Conservation (phyloP, 2,329 filamentous ascomycete species). For the Chrysoporthe puriensis region DNA sequence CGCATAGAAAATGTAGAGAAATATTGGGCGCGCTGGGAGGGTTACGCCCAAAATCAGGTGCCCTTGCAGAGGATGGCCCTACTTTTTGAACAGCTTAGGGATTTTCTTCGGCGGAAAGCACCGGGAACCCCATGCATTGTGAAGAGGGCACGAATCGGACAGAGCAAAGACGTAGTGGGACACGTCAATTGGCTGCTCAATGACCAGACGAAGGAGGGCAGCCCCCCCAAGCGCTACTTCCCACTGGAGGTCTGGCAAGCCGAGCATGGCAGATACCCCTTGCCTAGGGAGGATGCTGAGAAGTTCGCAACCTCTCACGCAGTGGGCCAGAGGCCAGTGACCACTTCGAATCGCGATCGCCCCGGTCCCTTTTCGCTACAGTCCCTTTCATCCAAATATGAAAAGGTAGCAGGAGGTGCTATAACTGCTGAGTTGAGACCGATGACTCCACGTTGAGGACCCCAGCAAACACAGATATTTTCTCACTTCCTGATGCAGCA, state of each 20-base stretch:
- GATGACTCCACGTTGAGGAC: background rate
- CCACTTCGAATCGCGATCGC: no score
- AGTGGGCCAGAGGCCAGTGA: no score
- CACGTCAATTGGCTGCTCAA: background rate
- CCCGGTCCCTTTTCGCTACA: no score
- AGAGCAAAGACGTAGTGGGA: background rate
- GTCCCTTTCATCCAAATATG: background rate
- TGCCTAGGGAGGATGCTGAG: background rate
- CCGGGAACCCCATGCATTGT: background rate
- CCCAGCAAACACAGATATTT: background rate
- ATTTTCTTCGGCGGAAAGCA: background rate
- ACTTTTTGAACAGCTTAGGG: background rate
- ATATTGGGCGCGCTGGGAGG: background rate
- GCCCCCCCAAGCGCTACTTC: no score
- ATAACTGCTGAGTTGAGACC: background rate
- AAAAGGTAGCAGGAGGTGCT: background rate
- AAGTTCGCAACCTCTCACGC: background rate
- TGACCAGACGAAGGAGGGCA: background rate
- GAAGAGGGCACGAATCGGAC: background rate
- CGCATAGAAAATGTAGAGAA: no score
- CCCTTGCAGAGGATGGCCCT: background rate
- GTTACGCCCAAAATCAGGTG: background rate
- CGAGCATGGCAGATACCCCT: constrained; percentile 5
- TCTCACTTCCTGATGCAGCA: background rate
- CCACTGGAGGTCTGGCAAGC: background rate